Percentiles rank a stretch among this genome's conserved stretches.
Evolutionary conservation across 306 rosid genomes (phyloP).

Genomic region (Prunus campanulata): DNA sequence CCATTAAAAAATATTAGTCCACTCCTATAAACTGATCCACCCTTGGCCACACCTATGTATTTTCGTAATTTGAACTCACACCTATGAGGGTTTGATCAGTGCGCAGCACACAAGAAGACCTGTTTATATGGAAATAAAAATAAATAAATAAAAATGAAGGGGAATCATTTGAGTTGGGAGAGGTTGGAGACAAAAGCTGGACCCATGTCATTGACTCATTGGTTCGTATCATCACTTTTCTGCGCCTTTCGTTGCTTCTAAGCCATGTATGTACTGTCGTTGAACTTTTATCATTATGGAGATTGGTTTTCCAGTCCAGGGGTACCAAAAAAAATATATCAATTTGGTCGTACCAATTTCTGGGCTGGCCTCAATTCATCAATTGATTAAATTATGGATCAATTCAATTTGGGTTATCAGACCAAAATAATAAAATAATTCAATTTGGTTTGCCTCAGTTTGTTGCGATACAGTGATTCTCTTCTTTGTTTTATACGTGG

Average conservation of each 20-base stretch:
- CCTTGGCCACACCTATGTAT: too few relatives aligned
- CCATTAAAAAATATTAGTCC: too few relatives aligned
- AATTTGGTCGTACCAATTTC: neutral
- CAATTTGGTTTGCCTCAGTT: too few relatives aligned
- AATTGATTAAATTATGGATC: too few relatives aligned
- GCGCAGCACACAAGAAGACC: too few relatives aligned
- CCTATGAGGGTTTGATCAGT: too few relatives aligned
- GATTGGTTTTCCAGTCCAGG: neutral
- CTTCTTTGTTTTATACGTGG: too few relatives aligned
- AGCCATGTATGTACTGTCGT: slow-evolving; percentile 50
- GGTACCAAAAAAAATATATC: neutral
- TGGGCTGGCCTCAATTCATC: neutral
- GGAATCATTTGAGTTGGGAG: slow-evolving; percentile 53
- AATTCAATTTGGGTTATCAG: too few relatives aligned
- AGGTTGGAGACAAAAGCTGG: slow-evolving; percentile 60
- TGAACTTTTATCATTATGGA: slow-evolving; percentile 24
- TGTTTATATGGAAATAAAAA: neutral
- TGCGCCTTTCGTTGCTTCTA: slow-evolving; percentile 55
- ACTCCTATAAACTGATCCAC: too few relatives aligned
- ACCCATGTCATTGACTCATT: slow-evolving; percentile 24
- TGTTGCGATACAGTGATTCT: neutral
- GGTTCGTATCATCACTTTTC: slow-evolving; percentile 27
- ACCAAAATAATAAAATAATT: too few relatives aligned
- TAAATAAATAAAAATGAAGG: neutral
- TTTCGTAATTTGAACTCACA: too few relatives aligned